phyloP scores from a whole-genome alignment of 306 rosid genomes.

The Heteromeles arbutifolia region DNA sequence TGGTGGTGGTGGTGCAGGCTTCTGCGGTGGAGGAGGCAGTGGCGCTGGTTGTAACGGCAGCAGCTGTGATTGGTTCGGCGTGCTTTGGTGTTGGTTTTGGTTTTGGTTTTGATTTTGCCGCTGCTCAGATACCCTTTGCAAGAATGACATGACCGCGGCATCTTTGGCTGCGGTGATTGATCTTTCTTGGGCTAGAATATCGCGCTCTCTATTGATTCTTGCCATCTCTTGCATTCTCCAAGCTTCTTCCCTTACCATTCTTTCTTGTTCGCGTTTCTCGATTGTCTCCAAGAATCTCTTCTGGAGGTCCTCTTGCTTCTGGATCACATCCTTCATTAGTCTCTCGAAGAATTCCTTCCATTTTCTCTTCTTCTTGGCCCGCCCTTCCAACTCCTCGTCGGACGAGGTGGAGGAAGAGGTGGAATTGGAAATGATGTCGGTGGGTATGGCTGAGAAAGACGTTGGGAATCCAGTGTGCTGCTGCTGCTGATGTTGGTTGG shows the following conservation, averaged over 20 bases:
- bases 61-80: neutral
- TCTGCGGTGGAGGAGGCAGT: neutral
- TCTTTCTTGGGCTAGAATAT: constrained; percentile 67
- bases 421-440: constrained; percentile 45
- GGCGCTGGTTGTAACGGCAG: neutral
- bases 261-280: constrained; percentile 63
- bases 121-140: constrained; percentile 69
- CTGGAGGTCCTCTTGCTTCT: constrained; percentile 78
- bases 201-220: constrained; percentile 55
- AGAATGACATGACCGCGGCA: constrained; percentile 60
- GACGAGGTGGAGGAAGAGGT: constrained; percentile 68
- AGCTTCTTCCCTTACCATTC: constrained; percentile 57
- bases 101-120: constrained; percentile 4
- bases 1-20: neutral
- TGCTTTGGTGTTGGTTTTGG: constrained; percentile 13
- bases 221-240: constrained; percentile 81
- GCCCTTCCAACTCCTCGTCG: constrained; percentile 38
- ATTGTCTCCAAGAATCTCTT: constrained; percentile 69
- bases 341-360: constrained; percentile 88
- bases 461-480: constrained; percentile 2
- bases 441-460: constrained; percentile 24
- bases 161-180: constrained; percentile 69
- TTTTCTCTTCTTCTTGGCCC: constrained; percentile 64
- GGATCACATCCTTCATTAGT: constrained; percentile 64
- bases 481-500: neutral